These are phyloP conservation scores for Teunomyces panamensis DNA, from an alignment of 805 yeast genomes.

Conservation along the genomic window DNA sequence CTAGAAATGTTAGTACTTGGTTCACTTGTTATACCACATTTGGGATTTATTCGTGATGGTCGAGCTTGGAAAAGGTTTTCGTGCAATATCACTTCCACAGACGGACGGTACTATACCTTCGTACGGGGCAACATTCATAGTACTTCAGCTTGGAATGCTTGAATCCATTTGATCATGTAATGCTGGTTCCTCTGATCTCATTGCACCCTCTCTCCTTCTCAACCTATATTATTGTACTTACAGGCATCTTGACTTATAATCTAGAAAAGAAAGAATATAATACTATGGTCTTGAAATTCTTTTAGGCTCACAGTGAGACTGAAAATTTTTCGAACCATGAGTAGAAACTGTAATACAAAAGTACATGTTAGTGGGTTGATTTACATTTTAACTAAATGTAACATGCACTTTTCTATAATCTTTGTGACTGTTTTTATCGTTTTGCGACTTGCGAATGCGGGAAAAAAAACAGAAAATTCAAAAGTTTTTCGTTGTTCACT, in stretches of 20 bases:
- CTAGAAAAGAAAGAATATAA: constrained; percentile 9
- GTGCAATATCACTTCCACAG: too few relatives aligned
- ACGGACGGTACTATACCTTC: too few relatives aligned
- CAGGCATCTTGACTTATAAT: constrained; percentile 38
- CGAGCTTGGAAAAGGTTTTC: too few relatives aligned
- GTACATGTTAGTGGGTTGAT: neutral
- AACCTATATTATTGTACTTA: constrained; percentile 25
- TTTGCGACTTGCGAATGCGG: too few relatives aligned
- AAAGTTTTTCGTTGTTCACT: neutral
- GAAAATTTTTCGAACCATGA: constrained; percentile 9
- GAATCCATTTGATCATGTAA: neutral
- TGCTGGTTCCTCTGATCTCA: neutral
- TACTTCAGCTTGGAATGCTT: neutral
- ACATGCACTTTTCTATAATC: neutral
- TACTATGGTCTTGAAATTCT: constrained; percentile 4
- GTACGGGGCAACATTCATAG: too few relatives aligned
- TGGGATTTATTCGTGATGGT: too few relatives aligned
- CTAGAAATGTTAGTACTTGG: constrained; percentile 42
- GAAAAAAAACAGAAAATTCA: neutral
- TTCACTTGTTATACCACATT: neutral
- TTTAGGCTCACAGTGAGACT: constrained; percentile 2
- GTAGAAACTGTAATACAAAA: neutral
- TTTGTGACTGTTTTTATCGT: constrained; percentile 1
- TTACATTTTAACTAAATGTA: constrained; percentile 1
- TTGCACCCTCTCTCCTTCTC: neutral